Percentiles rank a stretch among this genome's conserved stretches.
Evolutionary conservation across 805 yeast species (phyloP).

Genomic region (Ogataea philodendri): DNA sequence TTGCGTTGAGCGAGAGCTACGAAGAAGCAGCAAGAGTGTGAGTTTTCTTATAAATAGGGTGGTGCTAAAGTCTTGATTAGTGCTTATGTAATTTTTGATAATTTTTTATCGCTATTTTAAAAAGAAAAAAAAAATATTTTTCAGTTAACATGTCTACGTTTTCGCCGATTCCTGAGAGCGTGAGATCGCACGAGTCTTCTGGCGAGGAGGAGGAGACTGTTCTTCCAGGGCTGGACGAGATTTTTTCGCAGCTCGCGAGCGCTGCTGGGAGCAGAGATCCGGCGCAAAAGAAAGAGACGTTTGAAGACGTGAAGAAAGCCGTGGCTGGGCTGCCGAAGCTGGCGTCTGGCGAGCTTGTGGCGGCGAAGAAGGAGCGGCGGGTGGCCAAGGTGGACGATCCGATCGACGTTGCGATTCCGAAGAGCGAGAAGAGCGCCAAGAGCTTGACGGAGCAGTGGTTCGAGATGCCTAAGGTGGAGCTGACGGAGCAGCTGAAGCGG

Average conservation of each 20-base stretch:
- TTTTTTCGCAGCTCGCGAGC: slow-evolving; percentile 31
- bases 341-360: slow-evolving; percentile 30
- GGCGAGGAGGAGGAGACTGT: slow-evolving; percentile 13
- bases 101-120: slow-evolving; percentile 1
- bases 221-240: slow-evolving; percentile 29
- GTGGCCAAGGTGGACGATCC: slow-evolving; percentile 43
- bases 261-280: slow-evolving; percentile 6
- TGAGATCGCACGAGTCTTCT: slow-evolving; percentile 17
- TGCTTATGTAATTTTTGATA: slow-evolving; percentile 1
- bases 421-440: slow-evolving; percentile 25
- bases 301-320: slow-evolving; percentile 32
- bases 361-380: slow-evolving; percentile 12
- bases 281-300: slow-evolving; percentile 27
- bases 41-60: neutral
- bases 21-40: slow-evolving; percentile 14
- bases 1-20: slow-evolving; percentile 50
- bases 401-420: slow-evolving; percentile 29
- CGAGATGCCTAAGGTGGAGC: slow-evolving; percentile 69
- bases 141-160: slow-evolving; percentile 6
- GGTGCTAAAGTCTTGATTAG: too few species aligned
- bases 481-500: slow-evolving; percentile 68
- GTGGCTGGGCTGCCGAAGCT: slow-evolving; percentile 35
- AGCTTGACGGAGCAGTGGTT: slow-evolving; percentile 71
- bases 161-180: slow-evolving; percentile 22
- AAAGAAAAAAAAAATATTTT: slow-evolving; percentile 6